Conservation (phyloP, 305 asterid genomes). For the Withania somnifera region DNA sequence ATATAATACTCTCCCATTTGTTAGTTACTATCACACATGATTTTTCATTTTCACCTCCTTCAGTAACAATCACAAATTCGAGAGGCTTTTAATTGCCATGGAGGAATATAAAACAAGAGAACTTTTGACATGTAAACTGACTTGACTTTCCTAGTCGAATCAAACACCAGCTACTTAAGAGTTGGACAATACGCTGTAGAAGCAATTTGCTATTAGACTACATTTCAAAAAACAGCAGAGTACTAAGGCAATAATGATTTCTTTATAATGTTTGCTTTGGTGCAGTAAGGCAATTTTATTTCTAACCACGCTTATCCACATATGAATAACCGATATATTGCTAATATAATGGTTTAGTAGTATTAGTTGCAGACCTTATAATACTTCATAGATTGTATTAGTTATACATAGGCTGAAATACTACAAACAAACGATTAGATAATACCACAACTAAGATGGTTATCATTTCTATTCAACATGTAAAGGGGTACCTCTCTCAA, state of each 20-base stretch:
- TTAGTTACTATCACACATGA: not conserved
- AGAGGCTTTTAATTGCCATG: not conserved
- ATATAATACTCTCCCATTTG: not conserved
- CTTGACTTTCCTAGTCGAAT: not conserved
- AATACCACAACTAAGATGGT: no score
- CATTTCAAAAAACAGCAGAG: not conserved
- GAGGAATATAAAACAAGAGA: not conserved
- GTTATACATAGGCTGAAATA: no score
- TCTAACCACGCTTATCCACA: no score
- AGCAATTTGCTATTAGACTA: not conserved
- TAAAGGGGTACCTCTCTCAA: no score
- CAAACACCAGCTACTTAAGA: not conserved
- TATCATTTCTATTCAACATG: no score
- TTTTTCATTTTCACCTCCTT: not conserved
- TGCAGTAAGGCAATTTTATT: no score
- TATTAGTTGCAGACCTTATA: no score
- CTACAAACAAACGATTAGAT: no score
- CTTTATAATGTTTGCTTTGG: not conserved
- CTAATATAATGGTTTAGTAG: no score
- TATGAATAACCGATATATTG: no score
- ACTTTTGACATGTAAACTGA: not conserved
- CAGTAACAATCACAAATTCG: not conserved
- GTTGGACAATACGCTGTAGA: not conserved
- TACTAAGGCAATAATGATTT: not conserved
- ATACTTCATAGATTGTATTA: no score